Base-by-base conservation (phyloP, 2,329 filamentous ascomycete species). In the Anthostomella pinea region DNA sequence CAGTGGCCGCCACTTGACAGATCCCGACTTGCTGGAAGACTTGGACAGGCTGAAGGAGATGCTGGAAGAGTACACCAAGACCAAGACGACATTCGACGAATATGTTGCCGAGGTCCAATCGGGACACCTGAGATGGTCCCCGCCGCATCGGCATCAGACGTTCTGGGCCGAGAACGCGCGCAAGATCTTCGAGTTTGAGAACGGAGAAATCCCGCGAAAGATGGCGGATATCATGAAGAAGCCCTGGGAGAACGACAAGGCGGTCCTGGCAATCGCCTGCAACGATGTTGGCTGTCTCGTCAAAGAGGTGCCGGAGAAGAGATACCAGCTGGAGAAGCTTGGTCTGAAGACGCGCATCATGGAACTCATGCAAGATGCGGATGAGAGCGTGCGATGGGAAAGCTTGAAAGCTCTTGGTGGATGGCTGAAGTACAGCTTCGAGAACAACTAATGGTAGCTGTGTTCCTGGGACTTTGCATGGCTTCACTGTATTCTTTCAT, bases 101-200 rank as follows among this genome's bases (percentile, higher is more conserved):
- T 95, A 95, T 61, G 81, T 88, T 5, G 86, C 85, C 38, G 90
- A 96, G 65, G 76, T 96, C 33, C 77, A 85, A 53, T 83, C 86
- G 3, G 90, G 90, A 22, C 89, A 95, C 59, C 74, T 96, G 37
- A 83, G 88, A 56, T 96, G 90, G 90, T 93, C 87, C 5, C 90
- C 90, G 19, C 89, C 90, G 24, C 90, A 96, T 66, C 83, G 86
- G 53, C 91, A 84, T 67, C 75, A 82, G 29, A 78, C 83, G 5
- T 96, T 96, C 69, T 96, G 90, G 90, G 80, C 82, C 27, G 90
- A 95, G 54, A 95, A 96, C 53, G 87, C 90, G 6, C 81, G 85
- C 40, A 84, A 83, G 55, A 95, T 96, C 47, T 71, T 95, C 39
- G 88, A 95, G 33, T 79, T 85, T 47, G 81, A 89, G 59, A 85